Conservation (phyloP, 306 rosid genomes). For the Lathyrus oleraceus region DNA sequence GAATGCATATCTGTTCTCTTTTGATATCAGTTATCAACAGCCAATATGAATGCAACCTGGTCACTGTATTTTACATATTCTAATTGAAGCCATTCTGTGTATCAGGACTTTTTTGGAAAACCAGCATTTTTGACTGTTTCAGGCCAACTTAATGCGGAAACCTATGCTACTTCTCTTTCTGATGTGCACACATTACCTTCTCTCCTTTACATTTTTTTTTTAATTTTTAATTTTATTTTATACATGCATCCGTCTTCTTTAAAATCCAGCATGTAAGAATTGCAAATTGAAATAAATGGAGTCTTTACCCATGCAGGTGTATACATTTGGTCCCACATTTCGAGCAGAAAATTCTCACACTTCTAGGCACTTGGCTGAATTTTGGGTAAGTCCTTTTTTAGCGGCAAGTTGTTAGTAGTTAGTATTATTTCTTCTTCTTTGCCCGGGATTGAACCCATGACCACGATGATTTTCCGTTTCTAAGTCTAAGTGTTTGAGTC, state of each 20-base stretch:
- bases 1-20: conserved; percentile 32
- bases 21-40: conserved; percentile 19
- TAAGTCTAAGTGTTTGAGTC: conserved; percentile 8
- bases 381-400: conserved; percentile 62
- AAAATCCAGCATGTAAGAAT: conserved; percentile 30
- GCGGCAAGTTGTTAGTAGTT: no score
- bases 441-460: no score
- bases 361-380: conserved; percentile 94
- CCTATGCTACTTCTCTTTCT: conserved; percentile 96
- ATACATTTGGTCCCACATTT: conserved; percentile 97
- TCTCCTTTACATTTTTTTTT: background rate
- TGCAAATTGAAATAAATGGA: conserved; percentile 25
- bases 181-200: conserved; percentile 54
- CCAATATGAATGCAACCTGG: conserved; percentile 2
- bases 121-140: conserved; percentile 97
- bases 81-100: conserved; percentile 32
- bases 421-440: no score
- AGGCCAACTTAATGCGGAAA: conserved; percentile 96
- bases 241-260: conserved; percentile 9
- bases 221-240: background rate
- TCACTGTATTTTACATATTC: conserved; percentile 31
- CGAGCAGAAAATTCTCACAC: conserved; percentile 97
- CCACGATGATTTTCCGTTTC: conserved; percentile 40
- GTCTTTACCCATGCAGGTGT: conserved; percentile 54
- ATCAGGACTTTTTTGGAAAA: conserved; percentile 89